phyloP scores from a whole-genome alignment of 257 asterid genomes.

The Przewalskia tangutica region DNA sequence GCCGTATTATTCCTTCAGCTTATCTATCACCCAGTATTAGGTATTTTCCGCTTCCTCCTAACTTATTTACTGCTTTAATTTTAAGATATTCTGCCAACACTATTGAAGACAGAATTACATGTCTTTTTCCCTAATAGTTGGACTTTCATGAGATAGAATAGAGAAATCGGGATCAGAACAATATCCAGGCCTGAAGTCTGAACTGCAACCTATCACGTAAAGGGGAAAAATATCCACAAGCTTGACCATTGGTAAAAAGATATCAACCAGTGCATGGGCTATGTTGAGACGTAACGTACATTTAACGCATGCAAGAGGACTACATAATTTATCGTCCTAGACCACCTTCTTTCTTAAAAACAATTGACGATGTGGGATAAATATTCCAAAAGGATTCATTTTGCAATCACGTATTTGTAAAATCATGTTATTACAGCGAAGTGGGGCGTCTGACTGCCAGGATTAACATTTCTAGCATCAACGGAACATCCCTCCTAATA shows the following conservation, averaged over 20 bases:
- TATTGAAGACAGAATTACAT: neutral
- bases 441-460: neutral
- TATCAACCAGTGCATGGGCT: neutral
- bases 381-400: neutral
- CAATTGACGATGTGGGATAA: neutral
- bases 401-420: neutral
- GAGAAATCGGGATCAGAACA: neutral
- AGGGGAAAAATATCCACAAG: neutral
- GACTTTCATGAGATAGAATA: neutral
- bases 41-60: constrained; percentile 3
- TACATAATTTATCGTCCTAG: neutral
- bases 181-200: neutral
- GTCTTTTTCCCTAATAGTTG: neutral
- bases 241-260: neutral
- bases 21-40: constrained; percentile 40
- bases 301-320: neutral
- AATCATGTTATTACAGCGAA: neutral
- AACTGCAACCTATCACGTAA: neutral
- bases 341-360: neutral
- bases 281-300: neutral
- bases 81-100: neutral
- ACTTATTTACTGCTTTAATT: neutral
- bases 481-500: neutral
- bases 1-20: constrained; percentile 51
- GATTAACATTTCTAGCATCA: neutral